Conservation (phyloP, 2,329 filamentous ascomycete species). For the Hypoxylon rubiginosum region DNA sequence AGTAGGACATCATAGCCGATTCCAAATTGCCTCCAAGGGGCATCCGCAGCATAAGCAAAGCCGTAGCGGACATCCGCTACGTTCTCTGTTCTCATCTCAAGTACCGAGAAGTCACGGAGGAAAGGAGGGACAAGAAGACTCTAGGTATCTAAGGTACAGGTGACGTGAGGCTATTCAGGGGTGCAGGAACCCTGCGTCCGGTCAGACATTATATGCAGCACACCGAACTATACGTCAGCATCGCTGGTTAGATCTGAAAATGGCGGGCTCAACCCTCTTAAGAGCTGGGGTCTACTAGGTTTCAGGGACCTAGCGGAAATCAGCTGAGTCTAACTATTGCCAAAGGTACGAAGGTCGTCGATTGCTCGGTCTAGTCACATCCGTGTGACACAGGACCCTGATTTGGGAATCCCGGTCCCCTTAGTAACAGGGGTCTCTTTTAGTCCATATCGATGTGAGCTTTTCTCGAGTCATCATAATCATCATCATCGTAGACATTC, state of each 20-base stretch:
- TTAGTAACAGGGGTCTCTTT: not conserved
- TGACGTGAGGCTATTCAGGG: conserved; percentile 1
- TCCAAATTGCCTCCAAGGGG: not conserved
- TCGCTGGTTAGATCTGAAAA: conserved; percentile 3
- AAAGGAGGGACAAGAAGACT: not conserved
- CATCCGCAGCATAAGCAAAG: not conserved
- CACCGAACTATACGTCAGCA: conserved; percentile 1
- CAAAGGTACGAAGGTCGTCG: conserved; percentile 1
- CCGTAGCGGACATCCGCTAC: not conserved
- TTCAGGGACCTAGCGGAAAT: not conserved
- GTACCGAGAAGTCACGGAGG: conserved; percentile 1
- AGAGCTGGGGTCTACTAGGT: not conserved
- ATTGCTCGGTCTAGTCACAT: not conserved
- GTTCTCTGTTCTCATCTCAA: not conserved
- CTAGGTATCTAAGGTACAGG: not conserved
- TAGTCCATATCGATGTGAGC: not conserved
- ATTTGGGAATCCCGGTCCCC: not conserved
- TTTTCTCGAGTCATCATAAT: not conserved
- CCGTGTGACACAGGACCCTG: conserved; percentile 1
- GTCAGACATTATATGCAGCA: not conserved
- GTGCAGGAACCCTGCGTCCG: not conserved
- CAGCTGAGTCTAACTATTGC: not conserved
- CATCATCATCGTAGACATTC: not conserved
- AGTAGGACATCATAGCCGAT: not conserved
- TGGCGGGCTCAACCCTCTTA: not conserved